Evolutionary conservation across 768 basidiomycete species (phyloP).

Genomic region (Pulveroboletus sp.): DNA sequence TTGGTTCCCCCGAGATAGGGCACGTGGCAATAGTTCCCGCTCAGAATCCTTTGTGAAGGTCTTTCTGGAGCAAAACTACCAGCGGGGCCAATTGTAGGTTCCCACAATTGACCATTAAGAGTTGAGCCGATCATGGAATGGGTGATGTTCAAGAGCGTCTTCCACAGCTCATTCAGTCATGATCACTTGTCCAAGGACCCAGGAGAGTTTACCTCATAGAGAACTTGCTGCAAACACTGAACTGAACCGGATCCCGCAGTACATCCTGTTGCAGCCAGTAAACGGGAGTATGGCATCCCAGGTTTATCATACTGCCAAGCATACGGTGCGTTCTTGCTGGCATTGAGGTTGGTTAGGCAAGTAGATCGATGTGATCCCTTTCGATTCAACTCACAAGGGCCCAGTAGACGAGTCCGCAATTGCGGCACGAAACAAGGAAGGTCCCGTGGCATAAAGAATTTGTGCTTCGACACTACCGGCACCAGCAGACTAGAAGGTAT

Average conservation of each 20-base stretch:
- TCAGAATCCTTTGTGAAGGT: slow-evolving; percentile 41
- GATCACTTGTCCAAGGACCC: background rate
- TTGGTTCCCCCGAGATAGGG: slow-evolving; percentile 56
- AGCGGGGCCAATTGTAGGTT: slow-evolving; percentile 47
- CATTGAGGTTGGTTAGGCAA: background rate
- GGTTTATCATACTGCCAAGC: slow-evolving; percentile 46
- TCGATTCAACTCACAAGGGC: slow-evolving; percentile 14
- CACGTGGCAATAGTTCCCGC: slow-evolving; percentile 48
- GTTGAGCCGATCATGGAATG: slow-evolving; percentile 42
- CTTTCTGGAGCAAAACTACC: slow-evolving; percentile 46
- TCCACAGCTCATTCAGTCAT: background rate
- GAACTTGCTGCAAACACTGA: slow-evolving; percentile 34
- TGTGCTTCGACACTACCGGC: slow-evolving; percentile 16
- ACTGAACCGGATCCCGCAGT: slow-evolving; percentile 35
- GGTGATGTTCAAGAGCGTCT: slow-evolving; percentile 48
- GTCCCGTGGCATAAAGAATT: slow-evolving; percentile 4
- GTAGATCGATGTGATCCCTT: background rate
- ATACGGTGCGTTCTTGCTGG: slow-evolving; percentile 47
- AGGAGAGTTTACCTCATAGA: slow-evolving; percentile 11
- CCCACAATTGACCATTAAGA: slow-evolving; percentile 53
- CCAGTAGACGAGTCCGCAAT: slow-evolving; percentile 18
- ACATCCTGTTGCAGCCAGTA: slow-evolving; percentile 45
- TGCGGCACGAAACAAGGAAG: slow-evolving; percentile 11
- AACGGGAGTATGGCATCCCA: slow-evolving; percentile 45
- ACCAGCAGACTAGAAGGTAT: slow-evolving; percentile 10